Conservation (phyloP, 2,329 filamentous ascomycete species). For the Teratosphaeria viscida region DNA sequence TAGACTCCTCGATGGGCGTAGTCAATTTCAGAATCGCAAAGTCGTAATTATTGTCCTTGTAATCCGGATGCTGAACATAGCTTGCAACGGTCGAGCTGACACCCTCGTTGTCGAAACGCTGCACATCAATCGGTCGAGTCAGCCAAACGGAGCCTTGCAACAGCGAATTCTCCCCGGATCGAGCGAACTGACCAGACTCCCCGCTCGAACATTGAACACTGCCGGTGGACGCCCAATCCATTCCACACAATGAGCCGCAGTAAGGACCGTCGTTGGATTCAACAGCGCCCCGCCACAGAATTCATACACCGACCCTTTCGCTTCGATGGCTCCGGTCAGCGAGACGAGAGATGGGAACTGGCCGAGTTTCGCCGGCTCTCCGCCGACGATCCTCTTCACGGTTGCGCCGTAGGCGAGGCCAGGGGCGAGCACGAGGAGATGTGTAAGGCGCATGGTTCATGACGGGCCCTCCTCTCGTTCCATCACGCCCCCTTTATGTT, state of each 20-base stretch:
- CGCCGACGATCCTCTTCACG: background rate
- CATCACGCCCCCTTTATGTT: background rate
- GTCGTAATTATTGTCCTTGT: background rate
- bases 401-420: too few relatives aligned
- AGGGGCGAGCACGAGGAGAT: background rate
- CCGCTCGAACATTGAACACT: background rate
- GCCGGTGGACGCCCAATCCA: background rate
- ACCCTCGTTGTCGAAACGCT: background rate
- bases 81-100: background rate
- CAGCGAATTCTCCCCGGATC: too few relatives aligned
- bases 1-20: background rate
- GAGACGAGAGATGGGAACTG: background rate
- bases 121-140: too few relatives aligned
- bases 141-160: too few relatives aligned
- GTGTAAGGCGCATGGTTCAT: background rate
- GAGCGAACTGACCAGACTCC: background rate
- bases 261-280: background rate
- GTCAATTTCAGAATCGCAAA: background rate
- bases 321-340: background rate
- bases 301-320: background rate
- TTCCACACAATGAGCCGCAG: background rate
- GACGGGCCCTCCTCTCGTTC: background rate
- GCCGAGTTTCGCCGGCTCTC: too few relatives aligned
- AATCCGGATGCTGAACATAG: background rate
- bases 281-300: background rate